Conservation (phyloP, 1,284 basidiomycete species). For the Mycena citricolor region DNA sequence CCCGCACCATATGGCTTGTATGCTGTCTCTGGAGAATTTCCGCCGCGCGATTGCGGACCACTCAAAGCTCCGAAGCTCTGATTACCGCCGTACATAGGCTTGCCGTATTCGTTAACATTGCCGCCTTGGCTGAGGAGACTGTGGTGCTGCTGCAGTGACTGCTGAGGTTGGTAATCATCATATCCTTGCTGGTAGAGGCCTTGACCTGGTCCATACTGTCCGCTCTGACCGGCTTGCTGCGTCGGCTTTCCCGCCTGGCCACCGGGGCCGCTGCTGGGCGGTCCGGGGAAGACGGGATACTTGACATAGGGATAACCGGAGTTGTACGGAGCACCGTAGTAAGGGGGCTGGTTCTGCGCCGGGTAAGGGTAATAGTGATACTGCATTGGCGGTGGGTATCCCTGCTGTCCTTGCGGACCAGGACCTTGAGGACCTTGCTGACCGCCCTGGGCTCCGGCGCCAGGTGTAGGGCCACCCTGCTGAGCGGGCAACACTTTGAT, state of each 20-base stretch:
- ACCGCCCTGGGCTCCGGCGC: conserved; percentile 37
- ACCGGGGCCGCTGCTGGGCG: conserved; percentile 37
- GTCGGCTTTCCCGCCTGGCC: conserved; percentile 7
- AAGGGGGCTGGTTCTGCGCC: conserved; percentile 62
- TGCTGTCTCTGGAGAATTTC: conserved; percentile 63
- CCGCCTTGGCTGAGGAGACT: conserved; percentile 45
- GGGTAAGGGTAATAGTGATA: conserved; percentile 72
- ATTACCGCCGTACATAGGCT: conserved; percentile 50
- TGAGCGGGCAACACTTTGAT: conserved; percentile 67
- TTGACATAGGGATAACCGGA: conserved; percentile 73
- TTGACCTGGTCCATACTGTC: conserved; percentile 30
- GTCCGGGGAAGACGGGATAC: conserved; percentile 71
- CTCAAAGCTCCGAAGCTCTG: conserved; percentile 59
- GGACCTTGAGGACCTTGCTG: conserved; percentile 57
- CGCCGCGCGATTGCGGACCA: conserved; percentile 46
- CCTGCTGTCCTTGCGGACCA: conserved; percentile 56
- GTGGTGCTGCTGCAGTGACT: conserved; percentile 43
- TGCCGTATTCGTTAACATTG: conserved; percentile 64
- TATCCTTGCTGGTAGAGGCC: conserved; percentile 67
- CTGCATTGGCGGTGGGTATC: conserved; percentile 57
- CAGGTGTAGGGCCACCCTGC: conserved; percentile 49
- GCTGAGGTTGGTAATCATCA: conserved; percentile 62
- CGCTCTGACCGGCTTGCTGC: conserved; percentile 14
- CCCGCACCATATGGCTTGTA: conserved; percentile 72
- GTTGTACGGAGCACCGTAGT: conserved; percentile 70